Evolutionary conservation across 768 basidiomycete genomes (phyloP).

Genomic region (Auriculariales sp.): DNA sequence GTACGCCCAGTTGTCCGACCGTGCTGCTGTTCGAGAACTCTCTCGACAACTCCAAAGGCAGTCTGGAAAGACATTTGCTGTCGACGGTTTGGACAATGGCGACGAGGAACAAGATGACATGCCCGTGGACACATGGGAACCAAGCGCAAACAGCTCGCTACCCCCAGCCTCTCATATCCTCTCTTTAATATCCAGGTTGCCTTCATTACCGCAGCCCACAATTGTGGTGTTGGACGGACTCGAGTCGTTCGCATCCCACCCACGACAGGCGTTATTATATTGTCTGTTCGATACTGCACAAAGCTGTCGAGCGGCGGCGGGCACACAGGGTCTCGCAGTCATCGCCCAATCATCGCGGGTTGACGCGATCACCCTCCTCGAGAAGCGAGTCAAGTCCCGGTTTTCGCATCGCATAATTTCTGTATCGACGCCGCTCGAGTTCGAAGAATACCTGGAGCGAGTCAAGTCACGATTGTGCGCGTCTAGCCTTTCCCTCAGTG

Average conservation of each 20-base stretch:
- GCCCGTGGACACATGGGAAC: constrained; percentile 17
- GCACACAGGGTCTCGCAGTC: constrained; percentile 61
- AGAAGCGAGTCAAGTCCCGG: constrained; percentile 94
- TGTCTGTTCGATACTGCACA: constrained; percentile 93
- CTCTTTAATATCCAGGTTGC: constrained; percentile 57
- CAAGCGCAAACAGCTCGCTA: constrained; percentile 26
- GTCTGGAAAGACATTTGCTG: constrained; percentile 46
- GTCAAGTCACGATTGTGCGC: too few relatives aligned
- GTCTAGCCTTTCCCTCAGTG: constrained; percentile 25
- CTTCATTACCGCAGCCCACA: constrained; percentile 66
- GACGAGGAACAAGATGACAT: constrained; percentile 23
- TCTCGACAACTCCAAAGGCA: constrained; percentile 70
- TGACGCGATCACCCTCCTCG: constrained; percentile 77
- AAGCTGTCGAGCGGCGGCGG: constrained; percentile 48
- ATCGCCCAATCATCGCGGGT: constrained; percentile 78
- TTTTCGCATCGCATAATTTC: constrained; percentile 88
- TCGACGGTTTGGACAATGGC: constrained; percentile 10
- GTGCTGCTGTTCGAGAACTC: constrained; percentile 84
- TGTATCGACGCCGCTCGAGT: constrained; percentile 42
- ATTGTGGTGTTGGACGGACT: constrained; percentile 82
- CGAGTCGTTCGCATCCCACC: constrained; percentile 84
- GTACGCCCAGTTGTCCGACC: constrained; percentile 71
- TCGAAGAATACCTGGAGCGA: constrained; percentile 35
- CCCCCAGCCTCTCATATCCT: constrained; percentile 61
- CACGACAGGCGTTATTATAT: constrained; percentile 85